Percentiles rank a stretch among this genome's conserved stretches.
These are phyloP conservation scores for Salix brachista DNA, from an alignment of 345 rosid species.

Conservation along the genomic window DNA sequence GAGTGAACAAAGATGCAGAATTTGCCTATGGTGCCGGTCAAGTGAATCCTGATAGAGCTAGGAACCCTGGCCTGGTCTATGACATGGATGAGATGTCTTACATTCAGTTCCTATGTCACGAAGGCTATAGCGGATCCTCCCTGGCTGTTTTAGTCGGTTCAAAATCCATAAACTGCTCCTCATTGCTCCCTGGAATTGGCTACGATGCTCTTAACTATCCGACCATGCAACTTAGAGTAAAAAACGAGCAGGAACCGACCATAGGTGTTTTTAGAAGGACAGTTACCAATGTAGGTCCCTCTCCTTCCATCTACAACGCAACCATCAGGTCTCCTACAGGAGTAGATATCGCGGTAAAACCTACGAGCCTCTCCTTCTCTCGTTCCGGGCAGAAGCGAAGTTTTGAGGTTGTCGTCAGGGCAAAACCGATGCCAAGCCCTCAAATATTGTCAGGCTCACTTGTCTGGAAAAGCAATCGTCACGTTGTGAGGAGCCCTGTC, in stretches of 20 bases:
- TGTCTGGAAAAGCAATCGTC: slow-evolving; percentile 55
- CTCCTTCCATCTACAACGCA: slow-evolving; percentile 49
- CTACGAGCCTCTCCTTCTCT: slow-evolving; percentile 51
- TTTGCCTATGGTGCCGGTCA: slow-evolving; percentile 86
- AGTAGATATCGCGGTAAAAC: slow-evolving; percentile 53
- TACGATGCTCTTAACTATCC: slow-evolving; percentile 83
- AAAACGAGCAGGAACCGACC: slow-evolving; percentile 25
- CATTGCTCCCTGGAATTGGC: slow-evolving; percentile 62
- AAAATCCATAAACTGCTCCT: slow-evolving; percentile 59
- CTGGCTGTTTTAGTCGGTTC: slow-evolving; percentile 47
- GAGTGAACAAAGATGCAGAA: slow-evolving; percentile 54
- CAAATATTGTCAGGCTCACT: slow-evolving; percentile 58
- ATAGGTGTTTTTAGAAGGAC: slow-evolving; percentile 49
- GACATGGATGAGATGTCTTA: slow-evolving; percentile 71
- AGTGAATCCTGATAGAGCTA: slow-evolving; percentile 56
- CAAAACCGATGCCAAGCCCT: slow-evolving; percentile 31
- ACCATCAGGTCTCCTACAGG: slow-evolving; percentile 58
- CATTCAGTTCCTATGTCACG: slow-evolving; percentile 73
- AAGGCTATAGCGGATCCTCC: slow-evolving; percentile 64
- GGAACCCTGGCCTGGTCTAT: slow-evolving; percentile 65
- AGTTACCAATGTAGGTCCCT: slow-evolving; percentile 73
- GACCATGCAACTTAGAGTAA: slow-evolving; percentile 57
- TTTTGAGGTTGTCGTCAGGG: slow-evolving; percentile 73
- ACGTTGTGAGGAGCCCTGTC: slow-evolving; percentile 69
- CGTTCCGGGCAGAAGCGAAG: slow-evolving; percentile 45